Base-by-base conservation (phyloP, 352 stramenopile genomes). In the Globisporangium barbulae region DNA sequence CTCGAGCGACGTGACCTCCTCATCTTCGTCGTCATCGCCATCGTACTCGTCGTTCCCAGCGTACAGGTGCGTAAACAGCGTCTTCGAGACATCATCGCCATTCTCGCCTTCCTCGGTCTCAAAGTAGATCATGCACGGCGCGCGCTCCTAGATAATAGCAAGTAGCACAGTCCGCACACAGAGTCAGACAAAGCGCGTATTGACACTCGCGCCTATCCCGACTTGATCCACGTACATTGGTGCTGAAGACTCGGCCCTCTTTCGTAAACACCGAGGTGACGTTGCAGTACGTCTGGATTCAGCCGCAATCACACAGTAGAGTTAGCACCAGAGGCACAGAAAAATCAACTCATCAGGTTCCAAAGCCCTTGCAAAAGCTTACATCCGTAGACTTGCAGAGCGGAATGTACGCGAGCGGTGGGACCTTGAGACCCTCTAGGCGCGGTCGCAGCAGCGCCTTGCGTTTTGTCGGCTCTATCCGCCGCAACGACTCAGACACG, bases 351-450 rank as follows among this genome's bases (percentile, higher is more conserved):
- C 35, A 13, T 9, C 45, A 33, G 35, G 35, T 41, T 41, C 15
- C 8, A 33, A 47, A 17, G 54, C 10, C 50, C 47, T 17, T 15
- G 35, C n/a, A 63, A 39, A 28, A 25, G 21, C 30, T 35, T 65
- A 93, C 84, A 31, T 94, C 85, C 2, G 85, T 92, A 10, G 85
- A 89, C 50, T 89, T 89, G 74, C 85, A 94, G 22, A 94, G 75
- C 49, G 85, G 85, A 15, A 94, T 73, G 49, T 94, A 94, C n/a
- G 80, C 83, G 41, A 76, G 75, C 6, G 53, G 58, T 8, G 85
- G 85, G 54, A 93, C 61, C 35, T 67, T 54, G 41, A 94, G 68
- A n/a, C 75, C 64, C 45, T 81, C 73, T 31, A 94, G 68, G 5
- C 77, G 71, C 39, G 75, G 69, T 0, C 69, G 65, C 30, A 94